Conservation (phyloP, 192 early-diverging fungal species). For the Umbelopsis isabellina region DNA sequence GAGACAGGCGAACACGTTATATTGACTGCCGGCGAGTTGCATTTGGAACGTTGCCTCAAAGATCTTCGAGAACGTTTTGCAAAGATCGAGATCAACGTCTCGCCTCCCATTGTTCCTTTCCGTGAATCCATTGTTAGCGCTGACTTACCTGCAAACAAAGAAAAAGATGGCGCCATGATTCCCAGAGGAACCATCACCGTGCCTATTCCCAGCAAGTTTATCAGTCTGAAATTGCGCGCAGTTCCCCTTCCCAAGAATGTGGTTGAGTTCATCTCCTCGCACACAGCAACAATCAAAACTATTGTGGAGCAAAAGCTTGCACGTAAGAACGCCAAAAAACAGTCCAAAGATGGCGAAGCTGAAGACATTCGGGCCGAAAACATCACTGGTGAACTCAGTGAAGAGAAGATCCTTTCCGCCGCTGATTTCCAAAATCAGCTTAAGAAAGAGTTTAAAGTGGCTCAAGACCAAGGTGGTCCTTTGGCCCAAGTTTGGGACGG, state of each 20-base stretch:
- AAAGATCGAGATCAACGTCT: slow-evolving; percentile 90
- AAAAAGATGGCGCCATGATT: slow-evolving; percentile 49
- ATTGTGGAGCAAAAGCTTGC: slow-evolving; percentile 53
- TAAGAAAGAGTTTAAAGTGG: slow-evolving; percentile 49
- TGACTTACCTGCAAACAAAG: slow-evolving; percentile 39
- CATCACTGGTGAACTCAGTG: background rate
- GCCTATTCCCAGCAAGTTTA: slow-evolving; percentile 61
- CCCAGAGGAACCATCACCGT: slow-evolving; percentile 68
- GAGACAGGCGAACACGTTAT: slow-evolving; percentile 98
- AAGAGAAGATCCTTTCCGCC: slow-evolving; percentile 24
- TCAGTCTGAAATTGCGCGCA: slow-evolving; percentile 65
- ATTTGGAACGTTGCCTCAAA: slow-evolving; percentile 93
- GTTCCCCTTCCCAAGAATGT: slow-evolving; percentile 73
- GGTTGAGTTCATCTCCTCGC: slow-evolving; percentile 54
- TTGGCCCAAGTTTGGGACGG: slow-evolving; percentile 48
- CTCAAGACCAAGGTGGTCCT: slow-evolving; percentile 45
- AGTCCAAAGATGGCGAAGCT: slow-evolving; percentile 13
- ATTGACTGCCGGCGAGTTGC: slow-evolving; percentile 94
- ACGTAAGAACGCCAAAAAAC: slow-evolving; percentile 30
- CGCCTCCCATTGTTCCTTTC: slow-evolving; percentile 95
- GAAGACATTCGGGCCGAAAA: slow-evolving; percentile 29
- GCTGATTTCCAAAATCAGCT: slow-evolving; percentile 47
- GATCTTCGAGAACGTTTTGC: slow-evolving; percentile 96
- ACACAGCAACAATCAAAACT: slow-evolving; percentile 55
- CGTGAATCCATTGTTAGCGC: slow-evolving; percentile 83